A percentile compares a stretch with the other conserved stretches of the same genome.
Conservation (phyloP, 306 rosid species). For the Cucumis hystrix region DNA sequence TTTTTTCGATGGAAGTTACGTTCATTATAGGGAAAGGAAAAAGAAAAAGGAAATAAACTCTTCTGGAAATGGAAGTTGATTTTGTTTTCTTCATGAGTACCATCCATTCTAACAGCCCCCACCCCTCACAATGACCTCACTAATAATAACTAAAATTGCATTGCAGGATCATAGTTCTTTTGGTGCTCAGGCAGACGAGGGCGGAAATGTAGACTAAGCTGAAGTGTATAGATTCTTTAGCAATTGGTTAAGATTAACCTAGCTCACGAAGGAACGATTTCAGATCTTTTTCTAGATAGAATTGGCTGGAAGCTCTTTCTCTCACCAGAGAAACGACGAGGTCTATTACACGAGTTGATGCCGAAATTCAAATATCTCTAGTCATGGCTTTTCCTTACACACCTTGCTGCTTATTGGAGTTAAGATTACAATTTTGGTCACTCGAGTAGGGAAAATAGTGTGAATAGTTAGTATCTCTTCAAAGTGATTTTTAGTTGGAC, state of each 20-base stretch:
- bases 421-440: background rate
- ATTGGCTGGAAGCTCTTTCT: slow-evolving; percentile 54
- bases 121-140: background rate
- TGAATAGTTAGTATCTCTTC: background rate
- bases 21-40: too few species aligned
- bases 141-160: background rate
- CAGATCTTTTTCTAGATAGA: background rate
- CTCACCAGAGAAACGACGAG: slow-evolving; percentile 18
- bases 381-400: background rate
- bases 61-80: background rate
- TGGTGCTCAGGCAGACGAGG: slow-evolving; percentile 48
- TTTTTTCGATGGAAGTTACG: too few species aligned
- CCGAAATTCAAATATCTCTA: slow-evolving; percentile 22
- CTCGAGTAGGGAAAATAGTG: background rate
- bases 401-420: background rate
- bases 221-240: slow-evolving; percentile 42
- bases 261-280: slow-evolving; percentile 11
- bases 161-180: slow-evolving; percentile 30
- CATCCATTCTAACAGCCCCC: background rate
- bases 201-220: slow-evolving; percentile 34
- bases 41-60: background rate
- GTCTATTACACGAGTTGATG: slow-evolving; percentile 33
- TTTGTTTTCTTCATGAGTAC: background rate
- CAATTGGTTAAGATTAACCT: slow-evolving; percentile 46
- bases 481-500: background rate